Conservation (phyloP, 2,329 filamentous ascomycete genomes). For the Xylariomycetidae sp. region DNA sequence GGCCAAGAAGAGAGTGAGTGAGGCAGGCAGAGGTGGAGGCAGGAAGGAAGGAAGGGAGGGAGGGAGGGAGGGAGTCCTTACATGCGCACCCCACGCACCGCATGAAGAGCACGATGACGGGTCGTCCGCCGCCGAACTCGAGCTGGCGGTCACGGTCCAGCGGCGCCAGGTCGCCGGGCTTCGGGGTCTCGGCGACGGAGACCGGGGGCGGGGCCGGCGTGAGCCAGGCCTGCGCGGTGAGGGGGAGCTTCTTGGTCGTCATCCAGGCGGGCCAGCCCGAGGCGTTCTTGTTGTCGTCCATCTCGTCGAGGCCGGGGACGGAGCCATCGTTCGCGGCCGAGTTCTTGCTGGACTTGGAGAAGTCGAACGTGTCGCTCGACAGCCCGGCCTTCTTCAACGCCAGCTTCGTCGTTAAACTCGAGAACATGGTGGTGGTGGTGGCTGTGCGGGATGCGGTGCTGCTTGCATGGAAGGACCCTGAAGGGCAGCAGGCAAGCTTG, state of each 20-base stretch:
- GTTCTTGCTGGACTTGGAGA: slow-evolving; percentile 29
- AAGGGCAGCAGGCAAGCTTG: too few species aligned
- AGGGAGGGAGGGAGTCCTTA: slow-evolving; percentile 26
- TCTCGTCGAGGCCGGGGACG: slow-evolving; percentile 24
- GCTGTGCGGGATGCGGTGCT: too few species aligned
- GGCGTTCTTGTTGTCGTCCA: slow-evolving; percentile 16
- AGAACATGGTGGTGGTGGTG: slow-evolving; percentile 45
- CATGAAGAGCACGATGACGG: slow-evolving; percentile 44
- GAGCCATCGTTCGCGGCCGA: slow-evolving; percentile 15
- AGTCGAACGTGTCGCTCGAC: slow-evolving; percentile 43
- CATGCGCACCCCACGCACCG: slow-evolving; percentile 52
- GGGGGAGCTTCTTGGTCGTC: slow-evolving; percentile 41
- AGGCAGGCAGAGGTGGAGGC: slow-evolving; percentile 1
- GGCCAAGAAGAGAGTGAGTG: slow-evolving; percentile 4
- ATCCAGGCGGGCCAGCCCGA: slow-evolving; percentile 38
- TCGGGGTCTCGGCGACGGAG: slow-evolving; percentile 37
- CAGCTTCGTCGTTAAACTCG: slow-evolving; percentile 50
- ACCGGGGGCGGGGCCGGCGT: slow-evolving; percentile 45
- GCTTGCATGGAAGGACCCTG: too few species aligned
- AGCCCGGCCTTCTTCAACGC: slow-evolving; percentile 52
- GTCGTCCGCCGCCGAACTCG: slow-evolving; percentile 36
- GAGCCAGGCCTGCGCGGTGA: slow-evolving; percentile 49
- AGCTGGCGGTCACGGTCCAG: slow-evolving; percentile 40
- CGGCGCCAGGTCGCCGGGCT: slow-evolving; percentile 42
- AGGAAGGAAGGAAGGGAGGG: slow-evolving; percentile 1